Evolutionary conservation across 2,329 filamentous ascomycete genomes (phyloP), one percentile per base, ranked within the genome.

Genomic region (Epichloe uncinata): DNA sequence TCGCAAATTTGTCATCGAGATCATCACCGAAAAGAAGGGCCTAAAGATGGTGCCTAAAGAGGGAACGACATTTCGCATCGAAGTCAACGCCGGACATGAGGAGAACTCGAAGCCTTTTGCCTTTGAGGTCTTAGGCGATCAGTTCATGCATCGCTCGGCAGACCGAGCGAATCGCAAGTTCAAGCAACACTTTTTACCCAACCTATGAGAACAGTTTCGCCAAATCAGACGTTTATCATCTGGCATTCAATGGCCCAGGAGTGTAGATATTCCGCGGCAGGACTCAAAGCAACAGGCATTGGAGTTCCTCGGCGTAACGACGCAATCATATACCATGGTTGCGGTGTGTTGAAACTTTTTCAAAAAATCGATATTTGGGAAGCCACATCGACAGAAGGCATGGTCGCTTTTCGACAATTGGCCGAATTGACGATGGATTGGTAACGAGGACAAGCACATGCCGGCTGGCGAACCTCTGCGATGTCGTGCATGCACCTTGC

Each of bases 151-250:
- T 56, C 77, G 89, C 11, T 82, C 91, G 2, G 81, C 85, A 15
- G 91, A 97, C 63, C 74, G 93, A 20, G 87, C 89, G 45, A 95
- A 85, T 59, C 88, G 81, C 69, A 97, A 95, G 69, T 95, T 95
- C 68, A 95, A 93, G 68, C 75, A 79, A 62, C 89, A 91, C 63
- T 88, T 87, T 60, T 72, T 89, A 9, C 51, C 44, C 26, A 44
- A 50, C 8, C 26, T 52, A 13, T 52, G 20, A 52, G n/a, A 9
- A 9, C 18, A 7, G 7, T n/a, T 30, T 35, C 7, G 8, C 30
- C 16, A 9, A 18, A 12, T 20, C 12, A 43, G 11, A 42, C n/a
- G 4, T n/a, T 16, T 2, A 13, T 7, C 6, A 5, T 41, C 18
- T 36, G 30, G 4, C 8, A 37, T 22, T 3, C 2, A 47, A 13